A percentile compares a stretch with the other conserved stretches of the same genome.
These are phyloP conservation scores for Pochonia chlamydosporia DNA, from an alignment of 2,329 filamentous ascomycete species.

Conservation along the genomic window DNA sequence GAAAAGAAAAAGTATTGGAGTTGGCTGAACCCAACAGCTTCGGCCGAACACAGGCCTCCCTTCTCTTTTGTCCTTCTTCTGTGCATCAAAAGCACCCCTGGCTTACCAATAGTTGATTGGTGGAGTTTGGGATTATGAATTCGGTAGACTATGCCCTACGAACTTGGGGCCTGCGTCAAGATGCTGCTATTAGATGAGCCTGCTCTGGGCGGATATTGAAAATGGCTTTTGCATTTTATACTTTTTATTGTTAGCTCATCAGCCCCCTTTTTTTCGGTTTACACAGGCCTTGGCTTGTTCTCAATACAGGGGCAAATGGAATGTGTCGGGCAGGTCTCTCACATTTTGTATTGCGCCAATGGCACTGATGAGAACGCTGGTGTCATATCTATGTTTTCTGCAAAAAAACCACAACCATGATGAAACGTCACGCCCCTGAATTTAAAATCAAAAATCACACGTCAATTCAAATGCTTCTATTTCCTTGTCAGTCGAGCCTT, in stretches of 20 bases:
- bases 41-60: neutral
- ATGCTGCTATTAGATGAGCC: neutral
- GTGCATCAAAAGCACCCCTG: neutral
- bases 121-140: slow-evolving; percentile 1
- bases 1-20: slow-evolving; percentile 6
- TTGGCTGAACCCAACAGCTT: neutral
- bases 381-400: neutral
- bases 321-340: slow-evolving; percentile 15
- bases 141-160: slow-evolving; percentile 8
- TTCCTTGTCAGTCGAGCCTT: neutral
- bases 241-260: slow-evolving; percentile 3
- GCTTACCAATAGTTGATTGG: neutral
- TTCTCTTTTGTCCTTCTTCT: neutral
- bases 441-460: slow-evolving; percentile 6
- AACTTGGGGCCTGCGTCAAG: neutral
- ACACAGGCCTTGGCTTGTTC: slow-evolving; percentile 2
- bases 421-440: slow-evolving; percentile 12
- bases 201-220: neutral
- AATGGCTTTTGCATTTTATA: slow-evolving; percentile 3
- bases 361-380: neutral
- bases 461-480: neutral
- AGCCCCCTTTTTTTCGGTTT: neutral
- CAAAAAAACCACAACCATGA: slow-evolving; percentile 4
- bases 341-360: slow-evolving; percentile 7
- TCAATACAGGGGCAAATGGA: slow-evolving; percentile 7